Conservation (phyloP, 352 stramenopile species). For the Phytopythium ostracodes region DNA sequence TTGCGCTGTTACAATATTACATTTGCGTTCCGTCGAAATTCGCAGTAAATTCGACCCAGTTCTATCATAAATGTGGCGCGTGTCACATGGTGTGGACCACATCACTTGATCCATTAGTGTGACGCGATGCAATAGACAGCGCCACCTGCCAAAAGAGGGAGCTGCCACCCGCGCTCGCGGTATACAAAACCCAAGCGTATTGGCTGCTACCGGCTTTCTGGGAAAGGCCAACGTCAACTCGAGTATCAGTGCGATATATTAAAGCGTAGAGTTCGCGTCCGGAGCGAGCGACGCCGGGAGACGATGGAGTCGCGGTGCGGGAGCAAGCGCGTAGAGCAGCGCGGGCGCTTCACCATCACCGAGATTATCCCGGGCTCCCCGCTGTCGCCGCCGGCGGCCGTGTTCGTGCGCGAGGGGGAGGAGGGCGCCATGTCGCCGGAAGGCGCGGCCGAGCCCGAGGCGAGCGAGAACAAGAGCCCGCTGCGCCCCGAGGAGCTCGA, state of each 20-base stretch:
- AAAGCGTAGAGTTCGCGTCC: no score
- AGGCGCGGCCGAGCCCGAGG: slow-evolving; percentile 9
- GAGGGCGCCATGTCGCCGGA: slow-evolving; percentile 15
- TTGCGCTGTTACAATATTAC: no score
- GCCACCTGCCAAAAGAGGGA: neutral
- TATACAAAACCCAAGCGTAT: neutral
- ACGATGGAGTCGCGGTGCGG: slow-evolving; percentile 28
- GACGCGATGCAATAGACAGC: no score
- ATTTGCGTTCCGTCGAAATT: no score
- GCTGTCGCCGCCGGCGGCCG: slow-evolving; percentile 21
- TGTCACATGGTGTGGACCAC: neutral
- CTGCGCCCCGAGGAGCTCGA: slow-evolving; percentile 2
- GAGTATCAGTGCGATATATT: no score
- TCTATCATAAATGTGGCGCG: neutral
- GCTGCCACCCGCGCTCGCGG: no score
- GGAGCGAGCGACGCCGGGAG: neutral
- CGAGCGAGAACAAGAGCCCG: slow-evolving; percentile 9
- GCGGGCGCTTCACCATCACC: slow-evolving; percentile 81
- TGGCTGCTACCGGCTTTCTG: neutral
- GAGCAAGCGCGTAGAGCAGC: slow-evolving; percentile 60
- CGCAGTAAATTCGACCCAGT: neutral
- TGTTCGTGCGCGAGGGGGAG: slow-evolving; percentile 19
- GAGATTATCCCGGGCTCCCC: slow-evolving; percentile 64
- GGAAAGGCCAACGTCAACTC: neutral
- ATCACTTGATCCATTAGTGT: neutral